These are phyloP conservation scores for Boletus sp. DNA, from an alignment of 768 basidiomycete species.

Conservation along the genomic window DNA sequence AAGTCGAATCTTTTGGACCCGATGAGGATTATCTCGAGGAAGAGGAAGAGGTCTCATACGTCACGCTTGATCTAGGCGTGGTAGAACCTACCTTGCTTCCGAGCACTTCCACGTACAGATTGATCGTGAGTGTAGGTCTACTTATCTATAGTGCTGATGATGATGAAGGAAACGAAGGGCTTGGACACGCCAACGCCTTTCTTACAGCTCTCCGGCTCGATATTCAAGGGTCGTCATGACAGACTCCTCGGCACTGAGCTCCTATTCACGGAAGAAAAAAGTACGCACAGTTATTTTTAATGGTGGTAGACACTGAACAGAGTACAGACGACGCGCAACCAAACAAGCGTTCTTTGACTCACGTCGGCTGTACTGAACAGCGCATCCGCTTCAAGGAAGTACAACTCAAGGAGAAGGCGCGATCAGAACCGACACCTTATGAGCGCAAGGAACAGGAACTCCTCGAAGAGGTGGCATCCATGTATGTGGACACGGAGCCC, in stretches of 20 bases:
- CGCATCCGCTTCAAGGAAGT: constrained; percentile 76
- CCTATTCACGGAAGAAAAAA: constrained; percentile 68
- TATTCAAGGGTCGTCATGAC: constrained; percentile 72
- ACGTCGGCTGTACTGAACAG: constrained; percentile 47
- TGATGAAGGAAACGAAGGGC: constrained; percentile 39
- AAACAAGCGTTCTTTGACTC: constrained; percentile 50
- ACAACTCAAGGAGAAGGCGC: constrained; percentile 46
- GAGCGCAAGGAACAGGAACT: constrained; percentile 10
- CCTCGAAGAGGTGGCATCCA: constrained; percentile 19
- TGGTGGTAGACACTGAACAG: constrained; percentile 16
- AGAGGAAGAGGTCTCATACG: constrained; percentile 56
- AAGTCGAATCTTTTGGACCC: constrained; percentile 66
- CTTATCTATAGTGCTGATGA: background rate
- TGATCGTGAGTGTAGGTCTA: constrained; percentile 55
- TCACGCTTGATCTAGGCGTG: constrained; percentile 70
- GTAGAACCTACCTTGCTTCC: constrained; percentile 76
- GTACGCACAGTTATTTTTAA: constrained; percentile 29
- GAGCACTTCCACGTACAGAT: constrained; percentile 63
- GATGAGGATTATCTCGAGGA: constrained; percentile 65
- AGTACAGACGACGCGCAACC: constrained; percentile 57
- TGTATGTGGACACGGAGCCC: constrained; percentile 18
- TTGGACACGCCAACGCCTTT: constrained; percentile 76
- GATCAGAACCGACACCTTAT: constrained; percentile 19
- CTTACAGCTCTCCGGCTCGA: constrained; percentile 74
- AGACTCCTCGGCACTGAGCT: constrained; percentile 72